Percentiles rank a stretch among this genome's conserved stretches.
Conservation (phyloP, 139 green algal species). For the Bryopsis sp. region DNA sequence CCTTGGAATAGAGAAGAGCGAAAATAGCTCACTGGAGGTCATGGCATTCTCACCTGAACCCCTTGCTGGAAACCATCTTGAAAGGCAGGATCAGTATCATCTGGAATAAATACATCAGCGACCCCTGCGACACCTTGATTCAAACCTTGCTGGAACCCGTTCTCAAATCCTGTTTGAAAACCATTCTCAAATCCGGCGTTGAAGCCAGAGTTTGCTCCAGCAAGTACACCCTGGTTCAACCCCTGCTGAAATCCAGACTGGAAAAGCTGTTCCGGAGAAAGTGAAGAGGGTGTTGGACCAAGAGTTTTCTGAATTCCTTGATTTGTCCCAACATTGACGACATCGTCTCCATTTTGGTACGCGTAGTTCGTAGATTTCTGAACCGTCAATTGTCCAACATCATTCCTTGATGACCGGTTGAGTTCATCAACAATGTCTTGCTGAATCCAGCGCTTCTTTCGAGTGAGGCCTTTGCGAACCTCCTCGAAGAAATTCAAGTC, state of each 20-base stretch:
- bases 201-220: neutral
- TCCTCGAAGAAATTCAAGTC: neutral
- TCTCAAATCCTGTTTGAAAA: neutral
- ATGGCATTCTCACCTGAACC: no score
- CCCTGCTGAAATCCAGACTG: neutral
- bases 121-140: neutral
- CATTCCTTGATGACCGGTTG: neutral
- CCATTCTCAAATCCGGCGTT: neutral
- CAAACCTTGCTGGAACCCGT: neutral
- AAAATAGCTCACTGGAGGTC: no score
- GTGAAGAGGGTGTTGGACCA: neutral
- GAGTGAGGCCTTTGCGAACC: neutral
- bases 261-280: neutral
- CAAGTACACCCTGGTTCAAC: neutral
- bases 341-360: slow-evolving; percentile 1
- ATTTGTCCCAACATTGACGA: neutral
- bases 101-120: no score
- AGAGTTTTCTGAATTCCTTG: neutral
- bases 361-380: neutral
- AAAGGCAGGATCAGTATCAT: no score
- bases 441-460: neutral
- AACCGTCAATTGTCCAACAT: neutral
- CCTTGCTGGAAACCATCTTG: no score
- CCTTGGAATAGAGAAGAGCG: no score
- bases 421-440: neutral